phyloP scores from a whole-genome alignment of 2,329 filamentous ascomycete genomes.

The Phoma sp. region DNA sequence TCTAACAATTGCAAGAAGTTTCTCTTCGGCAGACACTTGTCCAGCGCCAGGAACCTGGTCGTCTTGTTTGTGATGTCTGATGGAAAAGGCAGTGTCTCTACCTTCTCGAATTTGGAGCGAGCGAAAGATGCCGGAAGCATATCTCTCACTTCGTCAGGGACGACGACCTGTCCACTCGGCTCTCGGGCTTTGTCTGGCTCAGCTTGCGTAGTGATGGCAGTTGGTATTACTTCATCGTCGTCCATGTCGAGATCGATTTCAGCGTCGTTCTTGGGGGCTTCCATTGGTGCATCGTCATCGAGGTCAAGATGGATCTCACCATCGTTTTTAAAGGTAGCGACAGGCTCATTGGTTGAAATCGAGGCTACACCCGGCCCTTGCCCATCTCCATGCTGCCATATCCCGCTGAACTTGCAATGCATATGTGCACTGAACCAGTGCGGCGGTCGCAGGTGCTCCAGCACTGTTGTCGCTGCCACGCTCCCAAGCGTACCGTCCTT shows the following conservation, averaged over 20 bases:
- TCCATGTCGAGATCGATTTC: slow-evolving; percentile 53
- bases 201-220: slow-evolving; percentile 11
- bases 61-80: slow-evolving; percentile 75
- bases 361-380: slow-evolving; percentile 35
- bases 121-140: slow-evolving; percentile 80
- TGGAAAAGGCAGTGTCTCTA: slow-evolving; percentile 63
- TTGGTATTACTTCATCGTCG: slow-evolving; percentile 27
- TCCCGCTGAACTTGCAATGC: slow-evolving; percentile 83
- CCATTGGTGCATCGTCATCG: slow-evolving; percentile 53
- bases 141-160: slow-evolving; percentile 70
- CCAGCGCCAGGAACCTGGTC: slow-evolving; percentile 85
- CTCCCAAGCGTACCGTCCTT: slow-evolving; percentile 77
- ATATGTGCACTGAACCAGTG: slow-evolving; percentile 93
- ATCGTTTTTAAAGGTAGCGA: slow-evolving; percentile 57
- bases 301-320: slow-evolving; percentile 65
- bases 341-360: background rate
- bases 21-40: slow-evolving; percentile 83
- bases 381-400: slow-evolving; percentile 53
- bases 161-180: slow-evolving; percentile 33
- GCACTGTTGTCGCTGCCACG: slow-evolving; percentile 76
- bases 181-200: slow-evolving; percentile 17
- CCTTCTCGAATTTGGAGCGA: slow-evolving; percentile 24
- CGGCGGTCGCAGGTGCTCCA: slow-evolving; percentile 79
- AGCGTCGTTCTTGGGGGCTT: slow-evolving; percentile 37
- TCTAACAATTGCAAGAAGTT: slow-evolving; percentile 83